Conservation (phyloP, 331 rosid species). For the Stylosanthes scabra region DNA sequence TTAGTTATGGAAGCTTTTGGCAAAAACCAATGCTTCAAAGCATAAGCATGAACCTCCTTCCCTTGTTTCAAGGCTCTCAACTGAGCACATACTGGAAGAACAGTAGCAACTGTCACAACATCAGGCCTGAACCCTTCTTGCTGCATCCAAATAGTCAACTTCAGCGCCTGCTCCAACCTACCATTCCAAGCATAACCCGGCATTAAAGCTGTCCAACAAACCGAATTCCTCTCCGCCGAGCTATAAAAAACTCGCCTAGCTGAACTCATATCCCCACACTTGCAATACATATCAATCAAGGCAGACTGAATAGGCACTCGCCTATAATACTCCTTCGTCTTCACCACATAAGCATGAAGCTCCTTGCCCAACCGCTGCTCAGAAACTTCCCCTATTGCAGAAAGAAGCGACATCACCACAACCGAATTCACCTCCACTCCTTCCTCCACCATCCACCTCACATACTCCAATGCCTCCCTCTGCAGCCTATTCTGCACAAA, state of each 20-base stretch:
- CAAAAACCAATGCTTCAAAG: too few species aligned
- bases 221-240: conserved; percentile 69
- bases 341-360: conserved; percentile 75
- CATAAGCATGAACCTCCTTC: too few species aligned
- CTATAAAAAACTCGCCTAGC: conserved; percentile 73
- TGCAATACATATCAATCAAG: conserved; percentile 89
- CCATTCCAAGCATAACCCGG: too few species aligned
- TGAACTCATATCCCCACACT: conserved; percentile 74
- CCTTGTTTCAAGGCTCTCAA: too few species aligned
- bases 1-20: too few species aligned
- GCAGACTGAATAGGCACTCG: conserved; percentile 70
- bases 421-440: conserved; percentile 63
- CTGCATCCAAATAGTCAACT: too few species aligned
- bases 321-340: conserved; percentile 59
- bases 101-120: too few species aligned
- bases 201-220: conserved; percentile 90
- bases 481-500: conserved; percentile 66
- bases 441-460: conserved; percentile 61
- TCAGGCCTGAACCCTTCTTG: too few species aligned
- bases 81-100: too few species aligned
- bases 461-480: conserved; percentile 61
- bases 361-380: conserved; percentile 64
- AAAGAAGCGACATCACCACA: conserved; percentile 62
- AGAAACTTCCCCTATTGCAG: conserved; percentile 66
- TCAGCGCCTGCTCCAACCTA: too few species aligned